These are phyloP conservation scores for Elongisporangium prolatum DNA, from an alignment of 352 stramenopile genomes.

Conservation along the genomic window DNA sequence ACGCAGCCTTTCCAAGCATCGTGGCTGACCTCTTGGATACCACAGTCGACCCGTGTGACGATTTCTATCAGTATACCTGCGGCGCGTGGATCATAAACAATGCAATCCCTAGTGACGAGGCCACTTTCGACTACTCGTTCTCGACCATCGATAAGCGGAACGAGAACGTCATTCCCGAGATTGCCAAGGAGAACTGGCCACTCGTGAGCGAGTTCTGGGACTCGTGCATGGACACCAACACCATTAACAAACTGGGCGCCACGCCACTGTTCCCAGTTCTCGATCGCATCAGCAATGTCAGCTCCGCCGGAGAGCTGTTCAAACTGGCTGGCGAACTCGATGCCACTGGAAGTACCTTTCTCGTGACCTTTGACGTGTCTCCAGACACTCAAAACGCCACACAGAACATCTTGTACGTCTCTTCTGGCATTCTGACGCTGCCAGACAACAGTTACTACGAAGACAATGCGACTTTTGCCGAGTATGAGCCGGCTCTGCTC, in stretches of 20 bases:
- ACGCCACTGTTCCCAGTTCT: constrained; percentile 34
- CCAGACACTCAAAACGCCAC: constrained; percentile 7
- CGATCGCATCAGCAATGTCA: constrained; percentile 23
- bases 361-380: constrained; percentile 59
- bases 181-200: constrained; percentile 60
- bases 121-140: constrained; percentile 42
- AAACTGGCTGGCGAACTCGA: constrained; percentile 33
- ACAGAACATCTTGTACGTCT: constrained; percentile 1
- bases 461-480: constrained; percentile 1
- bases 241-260: constrained; percentile 34
- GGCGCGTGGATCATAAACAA: constrained; percentile 43
- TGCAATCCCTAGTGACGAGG: constrained; percentile 24
- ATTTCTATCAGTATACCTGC: constrained; percentile 76
- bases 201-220: constrained; percentile 57
- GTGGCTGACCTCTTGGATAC: constrained; percentile 44
- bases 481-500: not conserved
- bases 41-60: constrained; percentile 42
- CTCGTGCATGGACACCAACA: constrained; percentile 56
- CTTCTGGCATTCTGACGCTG: not conserved
- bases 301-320: constrained; percentile 34
- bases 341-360: constrained; percentile 41
- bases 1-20: constrained; percentile 19
- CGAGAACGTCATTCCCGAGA: constrained; percentile 42
- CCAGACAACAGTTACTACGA: constrained; percentile 3
- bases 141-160: constrained; percentile 41